phyloP scores from a whole-genome alignment of 225 moss, liverwort and hornwort species.

The Asterella californica region DNA sequence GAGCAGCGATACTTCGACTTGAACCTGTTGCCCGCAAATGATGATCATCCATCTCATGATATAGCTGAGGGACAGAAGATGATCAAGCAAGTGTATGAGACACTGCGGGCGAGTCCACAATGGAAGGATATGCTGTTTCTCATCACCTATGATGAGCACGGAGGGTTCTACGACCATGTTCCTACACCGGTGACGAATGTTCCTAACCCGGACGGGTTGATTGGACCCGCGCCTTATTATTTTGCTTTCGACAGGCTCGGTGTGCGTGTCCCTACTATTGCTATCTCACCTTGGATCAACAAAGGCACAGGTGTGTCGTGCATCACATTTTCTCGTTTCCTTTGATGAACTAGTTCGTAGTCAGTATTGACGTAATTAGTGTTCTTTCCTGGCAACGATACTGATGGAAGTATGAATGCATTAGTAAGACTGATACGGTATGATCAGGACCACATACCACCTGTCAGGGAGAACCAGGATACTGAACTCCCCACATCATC shows the following conservation, averaged over 20 bases:
- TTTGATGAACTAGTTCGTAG: background rate
- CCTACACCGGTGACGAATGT: constrained; percentile 82
- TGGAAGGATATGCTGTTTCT: constrained; percentile 93
- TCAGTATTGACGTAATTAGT: too few relatives aligned
- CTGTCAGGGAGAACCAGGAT: too few relatives aligned
- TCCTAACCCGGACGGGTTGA: constrained; percentile 84
- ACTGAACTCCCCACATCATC: too few relatives aligned
- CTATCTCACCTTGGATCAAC: constrained; percentile 99
- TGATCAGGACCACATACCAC: background rate
- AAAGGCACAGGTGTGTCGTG: constrained; percentile 72
- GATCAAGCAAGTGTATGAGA: constrained; percentile 96
- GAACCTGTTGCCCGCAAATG: constrained; percentile 75
- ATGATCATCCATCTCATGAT: constrained; percentile 98
- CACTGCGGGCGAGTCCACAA: constrained; percentile 81
- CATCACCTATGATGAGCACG: constrained; percentile 97
- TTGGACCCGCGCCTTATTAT: constrained; percentile 58
- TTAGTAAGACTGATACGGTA: background rate
- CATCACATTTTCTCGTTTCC: background rate
- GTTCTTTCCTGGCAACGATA: background rate
- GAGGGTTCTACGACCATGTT: constrained; percentile 95
- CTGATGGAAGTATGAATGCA: background rate
- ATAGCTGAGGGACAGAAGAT: constrained; percentile 93
- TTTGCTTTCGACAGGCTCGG: constrained; percentile 87
- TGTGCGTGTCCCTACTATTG: constrained; percentile 92
- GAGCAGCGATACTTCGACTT: constrained; percentile 97